Base-by-base conservation (phyloP, 805 yeast species). In the Nakazawaea holstii region DNA sequence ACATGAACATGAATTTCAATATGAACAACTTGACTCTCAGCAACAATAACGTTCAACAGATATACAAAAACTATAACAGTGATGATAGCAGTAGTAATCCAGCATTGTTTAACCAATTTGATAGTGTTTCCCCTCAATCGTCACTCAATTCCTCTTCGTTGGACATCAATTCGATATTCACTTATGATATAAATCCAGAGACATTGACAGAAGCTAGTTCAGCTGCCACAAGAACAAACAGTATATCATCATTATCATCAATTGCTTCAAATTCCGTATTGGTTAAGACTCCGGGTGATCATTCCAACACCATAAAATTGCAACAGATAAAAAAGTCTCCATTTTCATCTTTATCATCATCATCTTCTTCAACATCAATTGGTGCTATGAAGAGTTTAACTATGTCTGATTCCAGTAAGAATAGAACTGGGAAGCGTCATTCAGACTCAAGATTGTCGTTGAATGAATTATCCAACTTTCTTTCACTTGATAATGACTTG, bases 381-480 rank as follows among this genome's bases (percentile, higher is more conserved):
- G 10, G 15, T 33, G 17, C 24, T 5, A 20, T 20, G 24, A 20
- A 20, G 24, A 20, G 5, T 20, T 20, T 20, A 20, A 20, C 24
- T 3, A 20, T 20, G 24, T 20, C 24, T 20, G 28, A 17, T 17
- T 10, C 28, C 24, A 17, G 24, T 30, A 28, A 39, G 9, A 29
- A 13, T n/a, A 11, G 26, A 7, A 26, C 15, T 39, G 31, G 37
- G 13, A 47, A 47, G 28, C 50, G 50, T 39, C 50, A 48, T 48
- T 48, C 50, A 7, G 82, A 78, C 53, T 79, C 86, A 4, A 64
- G 87, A 50, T 59, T 82, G 29, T 82, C 86, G 13, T 67, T 81
- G 3, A 71, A 69, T 32, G 82, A 80, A 43, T 64, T 82, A 27
- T 76, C 83, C 5, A 68, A 68, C 48, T 77, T 80, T 3, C 57